Evolutionary conservation across 176 grass and related monocot genomes (phyloP).

Genomic region (Cenchrus americanus): DNA sequence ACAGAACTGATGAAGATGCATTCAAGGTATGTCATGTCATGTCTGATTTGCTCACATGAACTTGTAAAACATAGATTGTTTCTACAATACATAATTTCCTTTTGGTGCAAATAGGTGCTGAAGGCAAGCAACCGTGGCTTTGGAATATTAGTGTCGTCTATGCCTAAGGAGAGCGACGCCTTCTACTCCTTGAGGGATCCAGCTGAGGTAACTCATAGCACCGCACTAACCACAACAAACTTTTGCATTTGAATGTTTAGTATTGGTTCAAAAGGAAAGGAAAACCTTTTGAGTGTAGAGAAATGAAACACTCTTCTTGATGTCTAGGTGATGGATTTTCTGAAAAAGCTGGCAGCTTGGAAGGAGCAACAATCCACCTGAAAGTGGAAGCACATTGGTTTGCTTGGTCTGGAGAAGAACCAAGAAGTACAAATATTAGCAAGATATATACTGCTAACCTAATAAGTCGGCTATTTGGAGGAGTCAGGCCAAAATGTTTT

Average conservation of each 20-base stretch:
- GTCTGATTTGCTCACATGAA: not conserved
- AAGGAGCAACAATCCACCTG: slow-evolving; percentile 59
- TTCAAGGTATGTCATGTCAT: slow-evolving; percentile 69
- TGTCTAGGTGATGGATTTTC: slow-evolving; percentile 87
- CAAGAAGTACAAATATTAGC: slow-evolving; percentile 59
- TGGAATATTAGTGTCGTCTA: slow-evolving; percentile 89
- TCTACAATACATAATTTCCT: slow-evolving; percentile 9
- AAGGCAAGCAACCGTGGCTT: slow-evolving; percentile 70
- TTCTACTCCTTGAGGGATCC: slow-evolving; percentile 87
- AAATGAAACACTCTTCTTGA: slow-evolving; percentile 16
- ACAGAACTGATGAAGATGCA: slow-evolving; percentile 94
- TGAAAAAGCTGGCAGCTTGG: slow-evolving; percentile 74
- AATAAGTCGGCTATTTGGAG: slow-evolving; percentile 55
- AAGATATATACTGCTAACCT: slow-evolving; percentile 63
- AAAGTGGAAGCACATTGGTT: slow-evolving; percentile 15
- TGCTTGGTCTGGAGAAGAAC: slow-evolving; percentile 36
- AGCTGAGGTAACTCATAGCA: slow-evolving; percentile 63
- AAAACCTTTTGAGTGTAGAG: not conserved
- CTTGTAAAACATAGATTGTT: not conserved
- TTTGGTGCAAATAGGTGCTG: slow-evolving; percentile 56
- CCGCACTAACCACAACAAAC: not conserved
- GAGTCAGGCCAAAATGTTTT: slow-evolving; percentile 57
- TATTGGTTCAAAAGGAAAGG: not conserved
- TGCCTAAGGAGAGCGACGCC: slow-evolving; percentile 84
- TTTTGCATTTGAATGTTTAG: not conserved